A percentile compares a stretch with the other conserved stretches of the same genome.
These are phyloP conservation scores for Tetradesmus lagerheimii DNA, from an alignment of 139 green algal genomes.

Conservation along the genomic window DNA sequence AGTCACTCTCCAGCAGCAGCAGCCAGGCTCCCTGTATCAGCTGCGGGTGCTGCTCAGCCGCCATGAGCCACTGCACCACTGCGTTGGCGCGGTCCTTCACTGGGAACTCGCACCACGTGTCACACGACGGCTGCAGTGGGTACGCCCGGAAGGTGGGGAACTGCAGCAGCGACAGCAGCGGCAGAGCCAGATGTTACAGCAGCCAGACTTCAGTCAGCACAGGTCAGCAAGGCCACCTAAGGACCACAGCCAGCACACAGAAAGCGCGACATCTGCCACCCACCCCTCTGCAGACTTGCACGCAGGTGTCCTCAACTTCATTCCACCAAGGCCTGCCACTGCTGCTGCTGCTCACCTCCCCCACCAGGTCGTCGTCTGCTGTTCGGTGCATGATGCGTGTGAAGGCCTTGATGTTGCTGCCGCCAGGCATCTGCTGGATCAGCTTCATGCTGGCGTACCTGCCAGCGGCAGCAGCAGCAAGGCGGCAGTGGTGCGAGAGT, in stretches of 20 bases:
- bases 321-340: neutral
- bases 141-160: conserved; percentile 73
- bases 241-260: neutral
- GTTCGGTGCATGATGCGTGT: conserved; percentile 91
- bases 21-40: conserved; percentile 86
- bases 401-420: conserved; percentile 84
- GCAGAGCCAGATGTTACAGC: neutral
- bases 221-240: neutral
- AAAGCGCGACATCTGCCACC: too few species aligned
- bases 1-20: conserved; percentile 90
- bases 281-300: too few species aligned
- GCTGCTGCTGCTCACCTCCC: conserved; percentile 65
- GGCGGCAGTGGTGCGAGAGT: neutral
- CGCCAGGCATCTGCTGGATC: conserved; percentile 75
- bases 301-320: too few species aligned
- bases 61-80: conserved; percentile 84
- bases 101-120: conserved; percentile 91
- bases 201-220: too few species aligned
- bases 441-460: conserved; percentile 86
- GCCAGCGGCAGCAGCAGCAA: conserved; percentile 15
- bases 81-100: conserved; percentile 88
- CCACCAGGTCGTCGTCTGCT: conserved; percentile 75
- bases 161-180: conserved; percentile 43
- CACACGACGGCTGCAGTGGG: conserved; percentile 72
- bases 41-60: conserved; percentile 59